These are phyloP conservation scores for Plenodomus lindquistii DNA, from an alignment of 2,329 filamentous ascomycete genomes.

Conservation along the genomic window DNA sequence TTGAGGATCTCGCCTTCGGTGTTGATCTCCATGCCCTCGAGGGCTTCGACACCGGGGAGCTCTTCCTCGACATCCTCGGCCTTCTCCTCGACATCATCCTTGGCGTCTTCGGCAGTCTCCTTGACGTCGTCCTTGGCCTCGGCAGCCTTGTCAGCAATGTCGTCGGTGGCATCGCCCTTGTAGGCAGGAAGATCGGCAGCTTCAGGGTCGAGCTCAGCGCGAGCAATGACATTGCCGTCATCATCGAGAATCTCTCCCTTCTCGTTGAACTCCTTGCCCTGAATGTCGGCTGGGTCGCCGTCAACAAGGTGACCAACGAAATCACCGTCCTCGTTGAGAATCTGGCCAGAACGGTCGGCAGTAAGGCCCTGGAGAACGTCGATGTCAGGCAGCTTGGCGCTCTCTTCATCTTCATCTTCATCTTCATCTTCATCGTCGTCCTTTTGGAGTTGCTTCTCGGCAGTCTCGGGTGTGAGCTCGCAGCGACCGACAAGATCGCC, in stretches of 20 bases:
- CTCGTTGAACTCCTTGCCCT: conserved; percentile 56
- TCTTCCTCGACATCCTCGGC: conserved; percentile 52
- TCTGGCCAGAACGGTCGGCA: conserved; percentile 51
- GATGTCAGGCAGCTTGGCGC: conserved; percentile 49
- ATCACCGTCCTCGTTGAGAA: conserved; percentile 57
- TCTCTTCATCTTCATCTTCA: conserved; percentile 37
- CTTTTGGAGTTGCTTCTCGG: conserved; percentile 48
- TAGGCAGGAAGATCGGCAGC: conserved; percentile 45
- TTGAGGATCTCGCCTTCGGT: conserved; percentile 55
- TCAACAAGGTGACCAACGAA: conserved; percentile 54
- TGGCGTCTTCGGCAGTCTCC: conserved; percentile 34
- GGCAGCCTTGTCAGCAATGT: conserved; percentile 27
- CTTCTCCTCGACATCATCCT: conserved; percentile 35
- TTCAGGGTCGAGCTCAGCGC: conserved; percentile 55
- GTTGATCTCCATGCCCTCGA: conserved; percentile 57
- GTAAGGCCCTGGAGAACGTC: conserved; percentile 54
- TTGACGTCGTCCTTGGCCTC: conserved; percentile 33
- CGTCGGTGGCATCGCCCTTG: conserved; percentile 27
- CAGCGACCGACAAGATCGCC: conserved; percentile 59
- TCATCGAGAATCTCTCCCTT: conserved; percentile 60
- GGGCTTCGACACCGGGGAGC: conserved; percentile 56
- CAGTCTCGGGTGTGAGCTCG: conserved; percentile 53
- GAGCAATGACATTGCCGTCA: conserved; percentile 57
- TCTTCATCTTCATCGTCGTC: conserved; percentile 32
- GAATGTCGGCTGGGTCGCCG: conserved; percentile 53